Percentiles rank a stretch among this genome's conserved stretches.
phyloP scores from a whole-genome alignment of 2,329 filamentous ascomycete species.

The Claviceps cyperi region DNA sequence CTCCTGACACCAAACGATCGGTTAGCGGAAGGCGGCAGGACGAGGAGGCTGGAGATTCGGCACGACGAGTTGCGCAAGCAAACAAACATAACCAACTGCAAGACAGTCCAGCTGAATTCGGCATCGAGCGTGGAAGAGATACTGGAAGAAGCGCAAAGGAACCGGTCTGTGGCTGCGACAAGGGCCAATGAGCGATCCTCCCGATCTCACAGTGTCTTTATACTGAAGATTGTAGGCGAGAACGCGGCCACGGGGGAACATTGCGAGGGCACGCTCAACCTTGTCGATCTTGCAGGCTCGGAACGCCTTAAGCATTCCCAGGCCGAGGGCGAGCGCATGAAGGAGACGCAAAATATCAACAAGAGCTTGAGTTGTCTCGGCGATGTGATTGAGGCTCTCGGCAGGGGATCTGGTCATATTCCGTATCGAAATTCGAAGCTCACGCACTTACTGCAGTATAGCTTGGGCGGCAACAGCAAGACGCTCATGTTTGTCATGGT shows the following conservation, averaged over 20 bases:
- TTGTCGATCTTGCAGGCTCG: conserved; percentile 89
- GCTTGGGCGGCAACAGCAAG: conserved; percentile 86
- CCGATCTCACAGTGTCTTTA: conserved; percentile 91
- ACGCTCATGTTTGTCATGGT: conserved; percentile 99
- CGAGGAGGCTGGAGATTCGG: conserved; percentile 72
- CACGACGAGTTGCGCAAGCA: conserved; percentile 74
- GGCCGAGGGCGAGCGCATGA: conserved; percentile 72
- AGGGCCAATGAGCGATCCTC: conserved; percentile 93
- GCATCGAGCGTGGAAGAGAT: conserved; percentile 68
- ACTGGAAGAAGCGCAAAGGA: conserved; percentile 65
- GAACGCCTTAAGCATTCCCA: conserved; percentile 80
- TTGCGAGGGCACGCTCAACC: conserved; percentile 84
- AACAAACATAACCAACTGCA: conserved; percentile 70
- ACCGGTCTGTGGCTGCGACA: conserved; percentile 88
- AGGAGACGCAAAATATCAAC: conserved; percentile 96
- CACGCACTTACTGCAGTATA: conserved; percentile 90
- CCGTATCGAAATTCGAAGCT: conserved; percentile 96
- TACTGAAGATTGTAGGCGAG: conserved; percentile 59
- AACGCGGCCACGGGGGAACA: conserved; percentile 68
- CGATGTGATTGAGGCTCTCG: conserved; percentile 89
- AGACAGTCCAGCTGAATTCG: conserved; percentile 61
- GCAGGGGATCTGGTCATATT: conserved; percentile 67
- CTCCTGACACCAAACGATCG: conserved; percentile 47
- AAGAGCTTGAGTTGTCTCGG: conserved; percentile 82
- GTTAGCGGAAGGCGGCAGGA: conserved; percentile 55